phyloP scores from a whole-genome alignment of 2,329 filamentous ascomycete species.

The Aspergillus carbonarius region DNA sequence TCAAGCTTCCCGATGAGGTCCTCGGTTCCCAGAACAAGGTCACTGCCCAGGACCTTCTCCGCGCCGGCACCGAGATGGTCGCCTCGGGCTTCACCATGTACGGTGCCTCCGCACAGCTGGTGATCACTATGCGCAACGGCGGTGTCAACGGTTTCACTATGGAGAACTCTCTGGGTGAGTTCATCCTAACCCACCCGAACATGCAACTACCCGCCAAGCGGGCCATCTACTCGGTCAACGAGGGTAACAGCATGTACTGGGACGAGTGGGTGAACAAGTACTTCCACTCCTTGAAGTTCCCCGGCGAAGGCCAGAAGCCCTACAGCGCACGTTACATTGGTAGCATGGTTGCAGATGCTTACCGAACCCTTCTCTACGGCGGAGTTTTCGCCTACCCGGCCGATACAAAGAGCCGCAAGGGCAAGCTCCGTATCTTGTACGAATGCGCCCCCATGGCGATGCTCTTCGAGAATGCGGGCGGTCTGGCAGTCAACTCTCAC shows the following conservation, averaged over 20 bases:
- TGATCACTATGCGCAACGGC: slow-evolving; percentile 93
- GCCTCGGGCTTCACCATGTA: slow-evolving; percentile 99
- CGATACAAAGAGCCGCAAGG: slow-evolving; percentile 97
- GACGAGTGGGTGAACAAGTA: slow-evolving; percentile 82
- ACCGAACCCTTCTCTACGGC: slow-evolving; percentile 90
- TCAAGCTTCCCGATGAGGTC: slow-evolving; percentile 74
- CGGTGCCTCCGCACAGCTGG: slow-evolving; percentile 90
- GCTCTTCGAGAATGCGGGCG: slow-evolving; percentile 97
- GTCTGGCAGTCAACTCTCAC: slow-evolving; percentile 84
- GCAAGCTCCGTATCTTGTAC: slow-evolving; percentile 94
- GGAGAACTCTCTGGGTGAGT: slow-evolving; percentile 94
- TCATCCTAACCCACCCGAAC: slow-evolving; percentile 94
- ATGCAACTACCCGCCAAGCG: slow-evolving; percentile 82
- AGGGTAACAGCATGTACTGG: slow-evolving; percentile 98
- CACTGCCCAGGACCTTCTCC: slow-evolving; percentile 70
- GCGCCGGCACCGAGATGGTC: slow-evolving; percentile 85
- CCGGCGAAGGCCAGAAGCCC: slow-evolving; percentile 70
- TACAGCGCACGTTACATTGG: slow-evolving; percentile 96
- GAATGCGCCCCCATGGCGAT: slow-evolving; percentile 99
- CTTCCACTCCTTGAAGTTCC: slow-evolving; percentile 84
- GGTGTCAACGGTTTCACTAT: slow-evolving; percentile 96
- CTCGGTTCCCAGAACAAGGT: slow-evolving; percentile 57
- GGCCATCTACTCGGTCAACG: slow-evolving; percentile 95
- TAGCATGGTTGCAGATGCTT: slow-evolving; percentile 97
- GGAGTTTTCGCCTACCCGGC: slow-evolving; percentile 97